Percentiles rank a stretch among this genome's conserved stretches.
phyloP scores from a whole-genome alignment of 352 stramenopile species.

The Saprolegnia diclina region DNA sequence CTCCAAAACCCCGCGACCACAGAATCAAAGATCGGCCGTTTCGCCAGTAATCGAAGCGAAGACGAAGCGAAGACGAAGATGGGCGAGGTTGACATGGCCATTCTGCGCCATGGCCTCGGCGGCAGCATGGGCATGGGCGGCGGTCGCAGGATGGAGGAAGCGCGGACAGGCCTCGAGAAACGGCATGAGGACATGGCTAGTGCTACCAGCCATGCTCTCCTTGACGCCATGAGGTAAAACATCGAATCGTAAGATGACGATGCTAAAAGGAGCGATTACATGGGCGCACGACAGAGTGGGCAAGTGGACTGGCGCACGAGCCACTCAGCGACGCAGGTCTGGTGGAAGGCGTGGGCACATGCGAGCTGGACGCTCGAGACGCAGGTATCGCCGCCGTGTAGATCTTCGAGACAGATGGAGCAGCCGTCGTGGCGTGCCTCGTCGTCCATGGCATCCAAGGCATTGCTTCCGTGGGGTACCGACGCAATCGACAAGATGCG shows the following conservation, averaged over 20 bases:
- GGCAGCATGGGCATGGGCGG: no score
- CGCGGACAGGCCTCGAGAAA: no score
- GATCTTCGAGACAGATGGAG: constrained; percentile 18
- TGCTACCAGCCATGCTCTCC: not conserved
- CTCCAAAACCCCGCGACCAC: constrained; percentile 2
- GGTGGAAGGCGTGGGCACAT: constrained; percentile 21
- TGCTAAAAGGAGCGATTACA: not conserved
- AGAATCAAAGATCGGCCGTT: constrained; percentile 7
- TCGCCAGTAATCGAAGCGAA: no score
- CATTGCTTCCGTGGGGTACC: not conserved
- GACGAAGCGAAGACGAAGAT: no score
- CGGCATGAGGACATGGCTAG: no score
- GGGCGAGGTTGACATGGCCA: no score
- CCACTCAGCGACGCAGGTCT: constrained; percentile 12
- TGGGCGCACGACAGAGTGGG: constrained; percentile 17
- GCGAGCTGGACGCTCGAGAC: constrained; percentile 18
- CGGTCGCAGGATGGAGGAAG: no score
- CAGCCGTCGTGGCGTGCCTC: not conserved
- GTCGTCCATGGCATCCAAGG: not conserved
- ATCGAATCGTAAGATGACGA: not conserved
- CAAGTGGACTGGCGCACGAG: constrained; percentile 19
- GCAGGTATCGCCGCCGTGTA: not conserved
- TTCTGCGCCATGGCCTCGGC: no score
- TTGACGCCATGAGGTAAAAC: not conserved
- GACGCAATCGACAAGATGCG: constrained; percentile 4